phyloP scores from a whole-genome alignment of 2,329 filamentous ascomycete genomes.

The Fusarium tupiense region DNA sequence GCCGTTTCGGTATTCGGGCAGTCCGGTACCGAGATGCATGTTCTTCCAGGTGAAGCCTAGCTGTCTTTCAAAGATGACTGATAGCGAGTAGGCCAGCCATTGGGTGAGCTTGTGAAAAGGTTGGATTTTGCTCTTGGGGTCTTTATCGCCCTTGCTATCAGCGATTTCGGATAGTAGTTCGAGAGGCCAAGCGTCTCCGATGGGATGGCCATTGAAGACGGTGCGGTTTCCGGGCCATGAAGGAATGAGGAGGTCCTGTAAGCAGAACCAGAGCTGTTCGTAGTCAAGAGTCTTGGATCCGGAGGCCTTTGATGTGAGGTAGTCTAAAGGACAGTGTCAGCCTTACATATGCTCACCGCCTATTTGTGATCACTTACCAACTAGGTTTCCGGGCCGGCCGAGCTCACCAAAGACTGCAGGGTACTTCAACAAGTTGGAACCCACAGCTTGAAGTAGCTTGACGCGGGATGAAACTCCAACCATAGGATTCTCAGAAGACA shows the following conservation, averaged over 20 bases:
- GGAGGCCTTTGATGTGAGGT: constrained; percentile 43
- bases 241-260: constrained; percentile 56
- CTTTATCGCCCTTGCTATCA: not conserved
- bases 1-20: constrained; percentile 79
- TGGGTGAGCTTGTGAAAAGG: constrained; percentile 73
- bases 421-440: constrained; percentile 51
- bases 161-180: constrained; percentile 30
- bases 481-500: constrained; percentile 56
- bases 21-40: constrained; percentile 67
- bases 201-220: constrained; percentile 51
- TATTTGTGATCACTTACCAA: constrained; percentile 50
- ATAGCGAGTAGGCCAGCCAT: constrained; percentile 78
- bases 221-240: constrained; percentile 65
- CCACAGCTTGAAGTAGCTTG: constrained; percentile 53
- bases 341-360: rapidly evolving
- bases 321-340: constrained; percentile 45
- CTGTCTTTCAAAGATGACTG: constrained; percentile 68
- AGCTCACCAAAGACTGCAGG: constrained; percentile 53
- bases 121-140: constrained; percentile 49
- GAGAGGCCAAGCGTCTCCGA: constrained; percentile 63
- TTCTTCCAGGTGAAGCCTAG: constrained; percentile 63
- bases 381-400: constrained; percentile 59
- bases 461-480: constrained; percentile 56
- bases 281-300: not conserved
- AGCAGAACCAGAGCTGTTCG: constrained; percentile 52